phyloP scores from a whole-genome alignment of 2,329 filamentous ascomycete genomes.

The Tolypocladium tropicale region DNA sequence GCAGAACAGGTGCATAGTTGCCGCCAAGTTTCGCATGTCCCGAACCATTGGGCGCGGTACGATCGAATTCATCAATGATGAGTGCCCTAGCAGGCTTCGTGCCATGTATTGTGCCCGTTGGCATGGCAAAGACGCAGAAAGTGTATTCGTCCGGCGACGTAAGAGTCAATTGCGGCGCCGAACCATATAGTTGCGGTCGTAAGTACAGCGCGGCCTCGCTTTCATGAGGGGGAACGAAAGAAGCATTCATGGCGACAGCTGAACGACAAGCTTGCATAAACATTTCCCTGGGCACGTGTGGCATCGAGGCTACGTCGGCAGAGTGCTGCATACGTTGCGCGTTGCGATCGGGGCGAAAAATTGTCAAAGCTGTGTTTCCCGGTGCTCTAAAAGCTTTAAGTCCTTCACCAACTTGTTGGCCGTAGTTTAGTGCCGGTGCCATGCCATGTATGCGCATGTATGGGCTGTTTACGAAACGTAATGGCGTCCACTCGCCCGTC shows the following conservation, averaged over 20 bases:
- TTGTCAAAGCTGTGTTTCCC: constrained; percentile 56
- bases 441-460: constrained; percentile 88
- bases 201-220: constrained; percentile 91
- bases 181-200: constrained; percentile 80
- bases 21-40: constrained; percentile 91
- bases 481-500: constrained; percentile 67
- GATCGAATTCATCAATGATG: constrained; percentile 87
- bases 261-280: constrained; percentile 70
- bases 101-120: constrained; percentile 90
- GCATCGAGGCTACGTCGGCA: constrained; percentile 73
- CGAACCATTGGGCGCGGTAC: constrained; percentile 81
- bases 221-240: constrained; percentile 79
- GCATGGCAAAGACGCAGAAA: constrained; percentile 82
- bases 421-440: constrained; percentile 92
- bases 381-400: constrained; percentile 88
- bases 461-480: constrained; percentile 71
- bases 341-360: constrained; percentile 84
- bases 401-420: constrained; percentile 93
- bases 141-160: constrained; percentile 85
- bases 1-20: constrained; percentile 87
- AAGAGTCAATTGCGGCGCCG: constrained; percentile 74
- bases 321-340: constrained; percentile 77
- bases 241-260: constrained; percentile 81
- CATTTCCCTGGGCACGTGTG: constrained; percentile 62
- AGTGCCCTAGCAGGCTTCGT: constrained; percentile 77